Percentiles rank a stretch among this genome's conserved stretches.
Conservation (phyloP, 176 grass and related monocot genomes). For the Oryza glaberrima region DNA sequence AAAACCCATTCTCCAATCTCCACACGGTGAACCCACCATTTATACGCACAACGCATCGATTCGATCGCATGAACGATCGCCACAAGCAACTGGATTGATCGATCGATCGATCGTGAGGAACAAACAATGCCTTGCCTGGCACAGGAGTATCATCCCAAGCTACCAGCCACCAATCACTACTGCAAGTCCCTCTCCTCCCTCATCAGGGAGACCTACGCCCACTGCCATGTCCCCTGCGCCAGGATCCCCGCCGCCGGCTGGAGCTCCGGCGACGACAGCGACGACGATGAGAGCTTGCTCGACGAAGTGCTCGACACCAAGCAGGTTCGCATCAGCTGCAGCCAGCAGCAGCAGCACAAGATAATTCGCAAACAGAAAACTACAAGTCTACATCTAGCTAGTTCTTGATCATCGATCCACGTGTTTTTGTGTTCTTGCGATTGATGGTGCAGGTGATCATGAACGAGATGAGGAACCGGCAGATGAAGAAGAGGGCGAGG, state of each 20-base stretch:
- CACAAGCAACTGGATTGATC: neutral
- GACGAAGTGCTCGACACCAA: conserved; percentile 57
- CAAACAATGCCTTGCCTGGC: conserved; percentile 62
- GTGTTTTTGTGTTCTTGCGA: neutral
- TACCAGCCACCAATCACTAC: conserved; percentile 42
- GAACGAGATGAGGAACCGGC: conserved; percentile 76
- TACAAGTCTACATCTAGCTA: neutral
- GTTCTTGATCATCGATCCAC: conserved; percentile 4
- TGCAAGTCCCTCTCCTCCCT: conserved; percentile 67
- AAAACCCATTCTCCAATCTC: conserved; percentile 21
- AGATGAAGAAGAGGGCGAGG: conserved; percentile 56
- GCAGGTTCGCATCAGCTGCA: conserved; percentile 29
- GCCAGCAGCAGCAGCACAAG: neutral
- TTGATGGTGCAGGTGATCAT: conserved; percentile 60
- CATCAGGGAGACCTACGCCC: conserved; percentile 64
- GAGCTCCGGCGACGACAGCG: conserved; percentile 68
- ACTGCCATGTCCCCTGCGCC: conserved; percentile 75
- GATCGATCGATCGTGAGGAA: neutral
- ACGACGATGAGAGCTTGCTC: conserved; percentile 29
- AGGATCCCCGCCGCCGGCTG: conserved; percentile 50
- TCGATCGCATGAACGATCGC: conserved; percentile 29
- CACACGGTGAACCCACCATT: conserved; percentile 34
- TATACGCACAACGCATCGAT: conserved; percentile 37
- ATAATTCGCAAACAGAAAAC: neutral
- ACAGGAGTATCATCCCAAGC: conserved; percentile 49